Evolutionary conservation across 148 eudicot genomes (phyloP).

Genomic region (Limonium bicolor): DNA sequence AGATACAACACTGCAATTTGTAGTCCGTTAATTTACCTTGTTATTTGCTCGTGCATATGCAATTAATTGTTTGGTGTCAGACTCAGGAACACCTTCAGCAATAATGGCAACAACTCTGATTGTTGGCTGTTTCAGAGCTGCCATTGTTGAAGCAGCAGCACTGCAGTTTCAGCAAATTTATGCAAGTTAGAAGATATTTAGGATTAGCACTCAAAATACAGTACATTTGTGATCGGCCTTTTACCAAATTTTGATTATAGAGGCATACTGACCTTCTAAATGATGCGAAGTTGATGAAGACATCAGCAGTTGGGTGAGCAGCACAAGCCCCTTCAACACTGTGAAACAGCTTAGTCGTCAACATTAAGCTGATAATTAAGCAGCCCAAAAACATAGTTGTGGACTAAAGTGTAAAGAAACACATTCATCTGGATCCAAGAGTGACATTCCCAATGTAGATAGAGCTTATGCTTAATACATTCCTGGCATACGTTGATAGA

Average conservation of each 20-base stretch:
- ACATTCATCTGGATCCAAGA: too few relatives aligned
- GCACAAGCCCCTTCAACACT: constrained; percentile 94
- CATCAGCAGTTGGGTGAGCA: constrained; percentile 96
- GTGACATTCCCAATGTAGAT: too few relatives aligned
- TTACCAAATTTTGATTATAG: too few relatives aligned
- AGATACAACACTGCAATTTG: too few relatives aligned
- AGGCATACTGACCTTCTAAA: constrained; percentile 55
- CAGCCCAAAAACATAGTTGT: too few relatives aligned
- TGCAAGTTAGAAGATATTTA: background rate
- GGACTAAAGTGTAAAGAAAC: too few relatives aligned
- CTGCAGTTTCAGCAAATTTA: constrained; percentile 22
- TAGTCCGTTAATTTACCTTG: constrained; percentile 71
- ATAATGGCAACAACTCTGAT: constrained; percentile 87
- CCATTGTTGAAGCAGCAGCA: constrained; percentile 88
- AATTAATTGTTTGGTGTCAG: constrained; percentile 86
- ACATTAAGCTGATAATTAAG: too few relatives aligned
- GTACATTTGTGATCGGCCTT: too few relatives aligned
- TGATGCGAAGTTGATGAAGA: constrained; percentile 95
- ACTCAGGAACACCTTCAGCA: constrained; percentile 96
- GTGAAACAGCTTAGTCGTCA: constrained; percentile 15
- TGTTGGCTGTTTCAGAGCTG: constrained; percentile 91
- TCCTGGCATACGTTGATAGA: too few relatives aligned
- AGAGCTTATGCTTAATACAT: too few relatives aligned
- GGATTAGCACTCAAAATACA: background rate
- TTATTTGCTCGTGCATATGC: constrained; percentile 82